Conservation (phyloP, 352 stramenopile species). For the Phytophthora ramorum region DNA sequence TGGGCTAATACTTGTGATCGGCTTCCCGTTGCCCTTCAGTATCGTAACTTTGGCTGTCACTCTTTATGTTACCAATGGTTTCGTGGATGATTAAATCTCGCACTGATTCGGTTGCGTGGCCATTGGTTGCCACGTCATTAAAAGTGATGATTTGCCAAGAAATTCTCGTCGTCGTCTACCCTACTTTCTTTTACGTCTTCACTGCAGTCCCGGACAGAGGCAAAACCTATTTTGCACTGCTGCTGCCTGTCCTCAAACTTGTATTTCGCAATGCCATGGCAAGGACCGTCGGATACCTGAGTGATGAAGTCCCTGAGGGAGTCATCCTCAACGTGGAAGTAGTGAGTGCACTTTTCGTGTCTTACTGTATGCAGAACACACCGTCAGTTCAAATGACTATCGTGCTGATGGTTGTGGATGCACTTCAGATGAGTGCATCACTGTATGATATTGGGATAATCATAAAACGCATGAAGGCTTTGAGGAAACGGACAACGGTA, state of each 20-base stretch:
- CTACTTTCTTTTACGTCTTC: constrained; percentile 38
- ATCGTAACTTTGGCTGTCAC: constrained; percentile 24
- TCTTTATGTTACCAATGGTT: constrained; percentile 12
- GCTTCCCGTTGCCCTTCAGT: constrained; percentile 46
- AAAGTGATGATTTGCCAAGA: constrained; percentile 25
- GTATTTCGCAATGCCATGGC: constrained; percentile 27
- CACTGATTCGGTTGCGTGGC: constrained; percentile 2
- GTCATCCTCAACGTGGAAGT: constrained; percentile 52
- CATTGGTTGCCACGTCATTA: constrained; percentile 13
- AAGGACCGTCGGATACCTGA: constrained; percentile 18
- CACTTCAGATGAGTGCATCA: constrained; percentile 18
- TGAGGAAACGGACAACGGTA: neutral
- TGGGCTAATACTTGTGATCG: constrained; percentile 20
- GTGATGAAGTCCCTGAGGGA: constrained; percentile 22
- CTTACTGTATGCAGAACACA: constrained; percentile 44
- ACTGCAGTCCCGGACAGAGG: constrained; percentile 4
- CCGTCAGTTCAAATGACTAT: constrained; percentile 29
- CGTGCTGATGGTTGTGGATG: constrained; percentile 9
- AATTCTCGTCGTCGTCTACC: constrained; percentile 33
- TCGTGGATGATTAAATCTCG: constrained; percentile 10
- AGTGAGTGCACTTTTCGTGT: constrained; percentile 42
- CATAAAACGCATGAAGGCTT: constrained; percentile 6
- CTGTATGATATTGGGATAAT: constrained; percentile 16
- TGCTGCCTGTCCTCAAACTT: constrained; percentile 39
- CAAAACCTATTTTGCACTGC: constrained; percentile 29